Base-by-base conservation (phyloP, 345 rosid species). In the Anacardium occidentale region DNA sequence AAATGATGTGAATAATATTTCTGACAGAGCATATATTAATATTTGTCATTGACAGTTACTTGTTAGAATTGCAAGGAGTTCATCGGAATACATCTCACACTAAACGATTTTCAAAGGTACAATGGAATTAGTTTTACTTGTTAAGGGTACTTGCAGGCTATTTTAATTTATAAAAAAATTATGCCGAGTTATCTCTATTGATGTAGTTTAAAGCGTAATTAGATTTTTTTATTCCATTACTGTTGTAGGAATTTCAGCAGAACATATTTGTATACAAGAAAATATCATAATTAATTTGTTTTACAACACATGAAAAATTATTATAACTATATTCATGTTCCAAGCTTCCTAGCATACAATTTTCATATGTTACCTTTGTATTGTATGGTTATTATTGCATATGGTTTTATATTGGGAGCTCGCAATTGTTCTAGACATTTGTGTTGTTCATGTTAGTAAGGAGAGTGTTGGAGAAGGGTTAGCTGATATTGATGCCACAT, bases 41-140 rank as follows among this genome's bases (percentile, higher is more conserved):
- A 29, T 59, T 29, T 45, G n/a, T 45, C 42, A 59, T 70, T 58
- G 40, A 70, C 73, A 58, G 65, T 58, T 45, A 15, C 29, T 40
- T 55, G 0, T 26, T 10, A 29, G 32, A 15, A 20, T 67, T 32
- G 57, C 70, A 67, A 3, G 73, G 73, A 69, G 55, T 58, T 70
- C 22, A 22, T 29, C 18, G 37, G 47, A 21, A 21, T 62, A 21
- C 72, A 22, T 69, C 53, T 55, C 32, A 29, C 32, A 67, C 71
- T 55, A 21, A 18, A 20, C 55, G 52, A 45, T 55, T 68, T 68
- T 37, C 21, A 53, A 56, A 56, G 65, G 73, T 58, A 70, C 24
- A 51, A 26, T 2, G 12, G 42, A 17, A 45, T 51, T 66, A 24
- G 52, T 24, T 54, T 17, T 62, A 26, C 42, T 1, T 24, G 6